Base-by-base conservation (phyloP, 441 rosid species). In the Dalechampia spathulata region DNA sequence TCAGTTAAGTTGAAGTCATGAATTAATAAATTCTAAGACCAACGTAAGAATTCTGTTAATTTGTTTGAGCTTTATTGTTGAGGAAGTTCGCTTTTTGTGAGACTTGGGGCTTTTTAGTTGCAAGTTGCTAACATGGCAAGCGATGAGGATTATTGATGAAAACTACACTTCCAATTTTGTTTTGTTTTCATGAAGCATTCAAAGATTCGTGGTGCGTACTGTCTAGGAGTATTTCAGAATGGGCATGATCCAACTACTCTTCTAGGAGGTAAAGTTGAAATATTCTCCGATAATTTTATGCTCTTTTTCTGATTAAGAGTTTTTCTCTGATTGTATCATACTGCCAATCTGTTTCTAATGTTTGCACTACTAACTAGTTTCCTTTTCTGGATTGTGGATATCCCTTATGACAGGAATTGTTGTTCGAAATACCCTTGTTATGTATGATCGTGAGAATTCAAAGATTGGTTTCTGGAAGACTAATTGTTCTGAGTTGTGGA, bases 391-490 rank as follows among this genome's bases (percentile, higher is more conserved):
- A 68, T 1, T 3, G 2, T 55, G 12, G 57, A 13, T 34, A n/a
- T n/a, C n/a, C n/a, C n/a, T 64, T 20, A 42, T 38, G 57, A 68
- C 70, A 86, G 98, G 97, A 59, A 92, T 92, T 32, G 48, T 85
- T 48, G 87, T 83, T 14, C 95, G 96, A 58, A 92, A 92, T 60
- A 89, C 94, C 26, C 86, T 92, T 62, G 97, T 89, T 26, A 71
- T 67, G 50, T 92, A 92, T 73, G 96, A 92, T 62, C 88, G 96
- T 14, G 90, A 83, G 68, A 79, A 86, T 69, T 75, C 81, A 32
- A 85, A 75, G 67, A 78, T 86, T 53, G 99, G 99, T 26, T 92
- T 92, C 58, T 85, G 96, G 99, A 92, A 71, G 75, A 92, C 98
- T 16, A 88, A 92, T 70, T 92, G 99, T 68, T 89, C 97, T 1